phyloP scores from a whole-genome alignment of 2,329 filamentous ascomycete species.

The Pyricularia sp. region DNA sequence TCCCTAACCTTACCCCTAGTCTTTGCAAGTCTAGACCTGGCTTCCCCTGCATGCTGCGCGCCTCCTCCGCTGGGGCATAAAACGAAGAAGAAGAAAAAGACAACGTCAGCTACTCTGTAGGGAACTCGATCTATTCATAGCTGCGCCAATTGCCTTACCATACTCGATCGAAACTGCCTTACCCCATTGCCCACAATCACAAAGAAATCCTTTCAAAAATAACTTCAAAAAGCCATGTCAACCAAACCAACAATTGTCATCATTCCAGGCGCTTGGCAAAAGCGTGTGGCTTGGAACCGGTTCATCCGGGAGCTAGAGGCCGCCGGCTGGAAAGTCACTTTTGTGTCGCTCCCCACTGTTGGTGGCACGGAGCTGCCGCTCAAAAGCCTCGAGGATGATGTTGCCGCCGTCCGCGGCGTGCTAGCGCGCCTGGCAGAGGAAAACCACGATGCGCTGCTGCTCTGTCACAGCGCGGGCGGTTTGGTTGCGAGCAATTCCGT shows the following conservation, averaged over 20 bases:
- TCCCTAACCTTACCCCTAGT: no score
- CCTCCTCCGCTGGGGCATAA: no score
- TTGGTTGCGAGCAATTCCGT: constrained; percentile 19
- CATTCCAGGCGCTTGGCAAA: constrained; percentile 25
- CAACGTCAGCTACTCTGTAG: no score
- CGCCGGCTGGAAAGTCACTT: constrained; percentile 18
- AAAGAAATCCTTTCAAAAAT: not conserved
- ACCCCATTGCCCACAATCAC: not conserved
- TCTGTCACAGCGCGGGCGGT: constrained; percentile 23
- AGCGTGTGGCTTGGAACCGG: constrained; percentile 15
- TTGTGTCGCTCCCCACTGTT: constrained; percentile 19
- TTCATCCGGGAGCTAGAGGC: constrained; percentile 16
- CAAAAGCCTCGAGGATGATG: constrained; percentile 16
- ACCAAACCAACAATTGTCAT: constrained; percentile 19
- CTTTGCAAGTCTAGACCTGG: no score
- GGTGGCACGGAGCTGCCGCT: constrained; percentile 17
- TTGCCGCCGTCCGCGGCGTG: constrained; percentile 12
- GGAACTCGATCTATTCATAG: no score
- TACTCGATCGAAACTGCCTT: no score
- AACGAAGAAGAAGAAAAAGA: no score
- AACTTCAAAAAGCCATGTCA: constrained; percentile 1
- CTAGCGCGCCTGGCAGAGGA: constrained; percentile 13
- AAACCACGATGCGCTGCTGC: constrained; percentile 21
- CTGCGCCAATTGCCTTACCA: no score
- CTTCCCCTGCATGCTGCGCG: no score